Percentiles rank a stretch among this genome's conserved stretches.
phyloP scores from a whole-genome alignment of 352 stramenopile species.

The Pythium pyrilobum region DNA sequence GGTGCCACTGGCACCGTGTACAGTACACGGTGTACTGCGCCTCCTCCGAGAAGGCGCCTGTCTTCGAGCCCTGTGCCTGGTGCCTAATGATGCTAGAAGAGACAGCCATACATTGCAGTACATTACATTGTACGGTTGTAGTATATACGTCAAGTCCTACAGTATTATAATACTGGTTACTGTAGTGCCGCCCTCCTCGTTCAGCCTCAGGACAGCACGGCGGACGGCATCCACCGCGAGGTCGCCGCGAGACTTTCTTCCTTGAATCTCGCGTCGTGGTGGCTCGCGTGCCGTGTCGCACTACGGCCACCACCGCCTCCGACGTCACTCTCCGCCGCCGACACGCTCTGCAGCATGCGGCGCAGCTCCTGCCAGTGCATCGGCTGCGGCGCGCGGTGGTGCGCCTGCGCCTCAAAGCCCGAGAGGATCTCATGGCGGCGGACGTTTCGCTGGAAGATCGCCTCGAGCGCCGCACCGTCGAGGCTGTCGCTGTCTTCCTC shows the following conservation, averaged over 20 bases:
- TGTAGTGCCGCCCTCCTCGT: not conserved
- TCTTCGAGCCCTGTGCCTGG: too few species aligned
- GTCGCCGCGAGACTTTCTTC: conserved; percentile 32
- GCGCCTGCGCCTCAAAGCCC: conserved; percentile 26
- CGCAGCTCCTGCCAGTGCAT: conserved; percentile 22
- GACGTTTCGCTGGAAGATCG: conserved; percentile 58
- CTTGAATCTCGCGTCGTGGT: conserved; percentile 8
- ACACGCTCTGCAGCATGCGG: conserved; percentile 23
- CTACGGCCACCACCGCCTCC: not conserved
- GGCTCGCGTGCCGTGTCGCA: not conserved
- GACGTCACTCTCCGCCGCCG: too few species aligned
- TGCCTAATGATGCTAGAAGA: too few species aligned
- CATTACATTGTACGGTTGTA: too few species aligned
- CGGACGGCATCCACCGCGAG: conserved; percentile 43
- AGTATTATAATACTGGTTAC: too few species aligned
- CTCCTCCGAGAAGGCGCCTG: too few species aligned
- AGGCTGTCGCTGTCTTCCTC: conserved; percentile 24
- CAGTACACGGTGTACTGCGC: too few species aligned
- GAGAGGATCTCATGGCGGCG: conserved; percentile 54
- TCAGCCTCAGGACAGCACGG: not conserved
- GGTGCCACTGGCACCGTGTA: too few species aligned
- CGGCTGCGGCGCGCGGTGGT: conserved; percentile 8
- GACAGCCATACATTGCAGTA: too few species aligned
- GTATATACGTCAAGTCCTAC: too few species aligned
- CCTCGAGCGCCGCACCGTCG: conserved; percentile 40